Percentiles rank a stretch among this genome's conserved stretches.
These are phyloP conservation scores for Fomitopsis pulvina DNA, from an alignment of 768 basidiomycete species.

Conservation along the genomic window DNA sequence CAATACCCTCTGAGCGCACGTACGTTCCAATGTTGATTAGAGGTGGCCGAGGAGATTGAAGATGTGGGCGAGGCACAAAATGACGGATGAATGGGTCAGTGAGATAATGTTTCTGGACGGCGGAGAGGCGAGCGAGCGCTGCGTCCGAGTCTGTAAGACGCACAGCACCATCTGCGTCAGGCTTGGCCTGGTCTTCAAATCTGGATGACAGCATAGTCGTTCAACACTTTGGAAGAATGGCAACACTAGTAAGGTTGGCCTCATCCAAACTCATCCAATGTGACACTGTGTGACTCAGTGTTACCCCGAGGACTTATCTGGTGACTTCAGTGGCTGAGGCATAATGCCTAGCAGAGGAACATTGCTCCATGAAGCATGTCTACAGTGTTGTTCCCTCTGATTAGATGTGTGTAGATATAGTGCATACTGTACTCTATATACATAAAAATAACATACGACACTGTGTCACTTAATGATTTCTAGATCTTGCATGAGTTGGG, in stretches of 20 bases:
- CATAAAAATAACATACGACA: no score
- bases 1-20: slow-evolving; percentile 76
- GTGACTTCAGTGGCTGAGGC: no score
- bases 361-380: no score
- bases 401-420: no score
- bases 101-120: slow-evolving; percentile 74
- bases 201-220: slow-evolving; percentile 8
- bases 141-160: slow-evolving; percentile 83
- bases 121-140: slow-evolving; percentile 78
- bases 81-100: slow-evolving; percentile 64
- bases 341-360: no score
- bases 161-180: slow-evolving; percentile 54
- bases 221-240: not conserved
- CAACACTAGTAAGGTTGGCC: no score
- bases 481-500: not conserved
- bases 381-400: no score
- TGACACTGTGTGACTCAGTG: no score
- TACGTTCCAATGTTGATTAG: slow-evolving; percentile 95
- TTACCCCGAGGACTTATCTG: no score
- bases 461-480: no score
- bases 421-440: no score
- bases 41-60: slow-evolving; percentile 61
- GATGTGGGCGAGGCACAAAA: slow-evolving; percentile 59
- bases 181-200: slow-evolving; percentile 2
- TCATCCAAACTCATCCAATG: no score